Base-by-base conservation (phyloP, 257 asterid genomes). In the Osmanthus fragrans region DNA sequence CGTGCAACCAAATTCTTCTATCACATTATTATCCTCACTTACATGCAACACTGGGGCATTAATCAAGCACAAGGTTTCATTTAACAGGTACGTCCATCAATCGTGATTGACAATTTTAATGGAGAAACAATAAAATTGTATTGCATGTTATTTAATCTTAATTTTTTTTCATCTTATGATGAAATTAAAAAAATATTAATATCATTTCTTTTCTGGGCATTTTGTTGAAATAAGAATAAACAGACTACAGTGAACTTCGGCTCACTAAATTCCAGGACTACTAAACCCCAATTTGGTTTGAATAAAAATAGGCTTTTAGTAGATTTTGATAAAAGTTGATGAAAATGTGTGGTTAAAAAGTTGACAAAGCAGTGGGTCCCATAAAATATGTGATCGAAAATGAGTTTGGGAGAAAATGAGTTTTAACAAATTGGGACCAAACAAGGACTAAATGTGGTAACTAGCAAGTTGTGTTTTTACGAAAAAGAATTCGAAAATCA, bases 71-170 rank as follows among this genome's bases (percentile, higher is more conserved):
- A 25, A 73, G 5, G 64, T 29, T 65, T 64, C 33, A 4, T 54
- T 74, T 73, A 67, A 40, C 9, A 70, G 47, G 79, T 39, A 68
- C 51, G 39, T 37, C 65, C 40, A 19, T 11, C 34, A 60, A 23
- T 40, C 71, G 15, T 45, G 25, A 56, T 39, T 60, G 63, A 49
- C 70, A 73, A 73, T 40, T 60, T 60, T 36, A 72, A 65, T 42
- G 81, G 76, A 72, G 64, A 54, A 73, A 70, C 39, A 36, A 37
- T 12, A 37, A 30, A 18, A 78, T 39, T 71, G 68, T 60, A 80
- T 65, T 71, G 66, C 71, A 60, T 58, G 74, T 33, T 47, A 18
- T n/a, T 19, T 7, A 54, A 19, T 54, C 11, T 54, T 54, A 19
- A 54, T 54, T 16, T 54, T 25, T 25, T 51, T 56, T 56, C 25